Conservation (phyloP, 208 protist species). For the Leishmania turanica region DNA sequence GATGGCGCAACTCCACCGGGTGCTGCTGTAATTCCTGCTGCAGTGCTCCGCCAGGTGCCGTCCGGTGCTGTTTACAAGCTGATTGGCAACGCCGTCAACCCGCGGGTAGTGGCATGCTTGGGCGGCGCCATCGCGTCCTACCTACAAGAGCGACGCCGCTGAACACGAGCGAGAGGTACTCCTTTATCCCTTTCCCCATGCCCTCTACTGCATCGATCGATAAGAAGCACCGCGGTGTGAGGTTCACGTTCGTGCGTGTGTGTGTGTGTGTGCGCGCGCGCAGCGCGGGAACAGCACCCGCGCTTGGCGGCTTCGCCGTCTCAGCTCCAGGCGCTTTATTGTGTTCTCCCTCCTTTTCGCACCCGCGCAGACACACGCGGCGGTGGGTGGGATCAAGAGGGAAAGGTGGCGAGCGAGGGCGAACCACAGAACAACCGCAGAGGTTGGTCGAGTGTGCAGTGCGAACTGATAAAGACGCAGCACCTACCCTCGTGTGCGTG, state of each 20-base stretch:
- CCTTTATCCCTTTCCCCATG: conserved; percentile 21
- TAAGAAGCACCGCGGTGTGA: not conserved
- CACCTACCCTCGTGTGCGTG: no score
- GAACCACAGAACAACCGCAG: no score
- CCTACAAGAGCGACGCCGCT: conserved; percentile 2
- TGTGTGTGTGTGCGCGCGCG: not conserved
- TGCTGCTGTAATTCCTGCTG: not conserved
- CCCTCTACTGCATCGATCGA: not conserved
- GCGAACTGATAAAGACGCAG: no score
- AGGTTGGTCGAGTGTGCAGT: no score
- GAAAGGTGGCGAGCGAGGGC: no score
- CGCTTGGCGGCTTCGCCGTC: no score
- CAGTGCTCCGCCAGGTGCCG: conserved; percentile 25
- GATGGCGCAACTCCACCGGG: not conserved
- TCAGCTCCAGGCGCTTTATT: no score
- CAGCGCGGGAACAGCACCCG: no score
- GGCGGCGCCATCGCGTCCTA: conserved; percentile 11
- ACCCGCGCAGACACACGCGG: no score
- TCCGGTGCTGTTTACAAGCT: conserved; percentile 57
- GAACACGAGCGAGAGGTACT: not conserved
- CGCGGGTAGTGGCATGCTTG: conserved; percentile 63
- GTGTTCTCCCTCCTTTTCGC: no score
- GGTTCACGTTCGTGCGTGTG: not conserved
- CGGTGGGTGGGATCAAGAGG: no score
- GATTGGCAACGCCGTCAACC: conserved; percentile 83